A percentile compares a stretch with the other conserved stretches of the same genome.
Conservation (phyloP, 768 basidiomycete genomes). For the Steccherinum ochraceum region DNA sequence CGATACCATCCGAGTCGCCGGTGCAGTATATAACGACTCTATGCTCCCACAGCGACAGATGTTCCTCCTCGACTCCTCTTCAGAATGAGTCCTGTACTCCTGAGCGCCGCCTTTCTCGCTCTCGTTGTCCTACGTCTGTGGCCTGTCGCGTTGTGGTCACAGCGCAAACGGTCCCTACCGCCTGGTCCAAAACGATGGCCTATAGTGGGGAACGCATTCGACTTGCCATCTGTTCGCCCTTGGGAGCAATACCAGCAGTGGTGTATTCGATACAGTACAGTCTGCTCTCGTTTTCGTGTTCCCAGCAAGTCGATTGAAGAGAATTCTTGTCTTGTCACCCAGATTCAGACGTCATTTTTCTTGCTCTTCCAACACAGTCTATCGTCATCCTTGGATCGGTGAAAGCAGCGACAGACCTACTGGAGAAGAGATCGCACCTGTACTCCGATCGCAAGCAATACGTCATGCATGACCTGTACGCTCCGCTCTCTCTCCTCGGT, state of each 20-base stretch:
- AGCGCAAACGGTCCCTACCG: no score
- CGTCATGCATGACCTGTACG: constrained; percentile 7
- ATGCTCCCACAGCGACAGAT: no score
- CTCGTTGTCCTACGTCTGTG: no score
- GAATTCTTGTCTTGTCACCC: background rate
- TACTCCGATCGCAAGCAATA: constrained; percentile 10
- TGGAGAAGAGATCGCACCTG: constrained; percentile 8
- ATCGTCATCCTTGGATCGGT: constrained; percentile 1
- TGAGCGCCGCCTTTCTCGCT: no score
- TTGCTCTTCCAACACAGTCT: constrained; percentile 1
- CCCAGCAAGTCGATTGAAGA: no score
- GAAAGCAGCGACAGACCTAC: background rate
- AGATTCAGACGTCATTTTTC: constrained; percentile 1
- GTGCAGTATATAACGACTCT: no score
- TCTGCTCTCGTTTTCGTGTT: background rate
- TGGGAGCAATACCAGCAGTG: background rate
- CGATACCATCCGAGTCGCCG: no score
- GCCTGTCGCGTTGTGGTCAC: no score
- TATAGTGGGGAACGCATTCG: background rate
- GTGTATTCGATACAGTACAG: background rate
- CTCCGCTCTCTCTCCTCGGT: background rate
- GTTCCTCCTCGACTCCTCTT: no score
- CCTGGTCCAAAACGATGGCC: background rate
- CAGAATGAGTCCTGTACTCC: no score
- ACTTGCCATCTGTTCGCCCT: background rate